Evolutionary conservation across 805 yeast genomes (phyloP).

Genomic region (Kuraishia borneana): DNA sequence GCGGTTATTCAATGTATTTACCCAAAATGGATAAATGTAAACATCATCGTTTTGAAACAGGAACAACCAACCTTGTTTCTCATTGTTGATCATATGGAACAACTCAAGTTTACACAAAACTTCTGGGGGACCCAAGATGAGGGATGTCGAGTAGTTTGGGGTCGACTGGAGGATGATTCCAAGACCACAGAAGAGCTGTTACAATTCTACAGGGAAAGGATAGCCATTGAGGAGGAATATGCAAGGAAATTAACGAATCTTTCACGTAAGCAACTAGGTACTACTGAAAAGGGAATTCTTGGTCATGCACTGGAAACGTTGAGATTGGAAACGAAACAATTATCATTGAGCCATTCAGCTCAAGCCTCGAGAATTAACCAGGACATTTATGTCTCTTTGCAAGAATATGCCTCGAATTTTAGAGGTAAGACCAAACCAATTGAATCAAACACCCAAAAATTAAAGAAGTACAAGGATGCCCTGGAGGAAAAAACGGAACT

Average conservation of each 20-base stretch:
- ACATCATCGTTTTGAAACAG: not conserved
- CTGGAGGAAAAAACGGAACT: slow-evolving; percentile 23
- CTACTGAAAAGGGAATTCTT: slow-evolving; percentile 48
- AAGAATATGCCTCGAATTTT: slow-evolving; percentile 37
- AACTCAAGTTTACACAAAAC: slow-evolving; percentile 6
- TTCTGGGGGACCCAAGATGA: slow-evolving; percentile 48
- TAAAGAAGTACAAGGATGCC: slow-evolving; percentile 34
- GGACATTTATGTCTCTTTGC: slow-evolving; percentile 41
- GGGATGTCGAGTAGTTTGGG: slow-evolving; percentile 45
- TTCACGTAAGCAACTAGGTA: slow-evolving; percentile 38
- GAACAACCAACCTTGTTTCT: slow-evolving; percentile 1
- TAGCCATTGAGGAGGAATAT: slow-evolving; percentile 66
- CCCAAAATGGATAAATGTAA: slow-evolving; percentile 1
- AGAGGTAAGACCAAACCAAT: slow-evolving; percentile 43
- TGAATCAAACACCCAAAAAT: slow-evolving; percentile 44
- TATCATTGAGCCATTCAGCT: slow-evolving; percentile 44
- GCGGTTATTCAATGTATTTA: too few species aligned
- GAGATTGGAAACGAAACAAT: slow-evolving; percentile 43
- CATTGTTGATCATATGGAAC: not conserved
- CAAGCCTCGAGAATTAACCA: slow-evolving; percentile 37
- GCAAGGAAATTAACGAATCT: slow-evolving; percentile 41
- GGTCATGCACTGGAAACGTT: slow-evolving; percentile 50
- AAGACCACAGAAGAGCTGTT: slow-evolving; percentile 43
- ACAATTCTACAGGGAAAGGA: slow-evolving; percentile 40
- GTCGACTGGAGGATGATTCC: slow-evolving; percentile 47